Base-by-base conservation (phyloP, 768 basidiomycete genomes). In the Boletus rufocinnamomeus region DNA sequence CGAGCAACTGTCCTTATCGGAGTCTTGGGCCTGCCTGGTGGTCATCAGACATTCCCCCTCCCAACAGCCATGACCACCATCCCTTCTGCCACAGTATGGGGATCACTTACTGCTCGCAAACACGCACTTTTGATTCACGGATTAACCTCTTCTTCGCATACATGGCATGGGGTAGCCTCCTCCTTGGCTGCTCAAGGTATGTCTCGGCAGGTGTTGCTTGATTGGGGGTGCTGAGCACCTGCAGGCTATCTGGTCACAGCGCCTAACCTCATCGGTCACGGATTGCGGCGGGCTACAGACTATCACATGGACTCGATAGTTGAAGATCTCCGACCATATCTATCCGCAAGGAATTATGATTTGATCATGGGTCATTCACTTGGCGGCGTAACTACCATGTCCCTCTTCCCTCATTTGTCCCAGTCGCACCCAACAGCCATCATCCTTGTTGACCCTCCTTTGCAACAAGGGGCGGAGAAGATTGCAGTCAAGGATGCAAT, bases 231-330 rank as follows among this genome's bases (percentile, higher is more conserved):
- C 30, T 47, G 34, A 67, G 16, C 9, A 43, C 28, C 19, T 8
- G 25, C 30, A 67, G 65, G 65, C 11, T 66, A 56, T 54, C 52
- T 66, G 13, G 62, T 67, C n/a, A 61, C 55, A 19, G 66, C 66
- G 4, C 66, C 66, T 2, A 61, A 67, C 37, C 62, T 67, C 13
- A 49, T 49, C 16, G 48, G 48, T 23, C 48, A 49, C 8, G 48
- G 48, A 49, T 32, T 34, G 48, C 48, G 48, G 48, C 13, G 48
- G 48, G 48, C 48, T 21, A 21, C 48, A 16, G 48, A 49, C 21
- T 49, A 49, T 34, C 48, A 49, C 32, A 49, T 49, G 35, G 32
- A 52, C 35, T 43, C 50, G 8, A 52, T 66, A 14, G 49, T 47
- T 13, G 48, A 64, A 45, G 66, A 67, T 19, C 58, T 62, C 19